Conservation (phyloP, 164 flowering plant genomes). For the Sextonia rubra region DNA sequence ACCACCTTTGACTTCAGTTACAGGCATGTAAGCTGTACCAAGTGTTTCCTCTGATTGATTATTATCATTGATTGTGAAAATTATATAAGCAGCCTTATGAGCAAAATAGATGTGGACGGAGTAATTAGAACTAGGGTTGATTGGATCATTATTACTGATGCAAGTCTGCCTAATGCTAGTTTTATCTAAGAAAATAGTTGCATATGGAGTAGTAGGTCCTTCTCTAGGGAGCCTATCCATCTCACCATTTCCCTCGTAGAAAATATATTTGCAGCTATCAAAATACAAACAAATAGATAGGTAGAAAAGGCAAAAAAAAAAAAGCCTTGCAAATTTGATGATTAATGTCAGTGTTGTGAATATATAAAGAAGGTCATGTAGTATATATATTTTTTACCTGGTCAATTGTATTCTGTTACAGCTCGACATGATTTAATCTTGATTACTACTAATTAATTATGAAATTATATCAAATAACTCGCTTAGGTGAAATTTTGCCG, state of each 20-base stretch:
- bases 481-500: too few relatives aligned
- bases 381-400: too few relatives aligned
- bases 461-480: too few relatives aligned
- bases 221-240: constrained; percentile 36
- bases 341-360: too few relatives aligned
- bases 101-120: constrained; percentile 69
- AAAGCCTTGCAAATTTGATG: too few relatives aligned
- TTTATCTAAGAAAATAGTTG: constrained; percentile 50
- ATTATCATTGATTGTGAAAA: constrained; percentile 61
- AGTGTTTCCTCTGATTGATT: constrained; percentile 56
- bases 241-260: constrained; percentile 15
- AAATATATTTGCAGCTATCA: not conserved
- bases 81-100: constrained; percentile 49
- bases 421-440: too few relatives aligned
- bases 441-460: too few relatives aligned
- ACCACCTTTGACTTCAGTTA: constrained; percentile 38
- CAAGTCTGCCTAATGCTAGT: constrained; percentile 63
- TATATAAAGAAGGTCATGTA: too few relatives aligned
- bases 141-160: constrained; percentile 27
- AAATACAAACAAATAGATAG: not conserved
- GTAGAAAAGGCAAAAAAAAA: too few relatives aligned
- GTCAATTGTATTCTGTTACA: too few relatives aligned
- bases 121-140: constrained; percentile 59
- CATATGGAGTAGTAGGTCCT: constrained; percentile 36
- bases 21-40: constrained; percentile 67